Evolutionary conservation across 306 rosid genomes (phyloP).

Genomic region (Glycine soja): DNA sequence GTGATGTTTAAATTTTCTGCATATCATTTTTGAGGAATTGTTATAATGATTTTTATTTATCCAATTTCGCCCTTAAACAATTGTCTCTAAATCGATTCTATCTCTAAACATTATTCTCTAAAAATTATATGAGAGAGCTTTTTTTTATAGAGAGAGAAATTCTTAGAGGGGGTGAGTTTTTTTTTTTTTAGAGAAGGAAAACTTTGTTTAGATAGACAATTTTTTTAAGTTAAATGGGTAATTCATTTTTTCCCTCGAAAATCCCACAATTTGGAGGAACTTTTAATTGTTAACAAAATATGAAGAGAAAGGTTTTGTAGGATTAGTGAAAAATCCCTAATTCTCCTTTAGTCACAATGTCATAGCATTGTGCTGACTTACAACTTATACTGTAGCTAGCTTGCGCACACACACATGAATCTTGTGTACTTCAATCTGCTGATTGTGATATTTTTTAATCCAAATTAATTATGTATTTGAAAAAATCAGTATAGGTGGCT

Average conservation of each 20-base stretch:
- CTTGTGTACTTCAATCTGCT: background rate
- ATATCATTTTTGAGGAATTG: slow-evolving; percentile 19
- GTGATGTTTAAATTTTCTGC: slow-evolving; percentile 18
- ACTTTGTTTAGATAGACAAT: background rate
- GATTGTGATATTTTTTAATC: background rate
- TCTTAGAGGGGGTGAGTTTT: background rate
- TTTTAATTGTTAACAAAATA: slow-evolving; percentile 11
- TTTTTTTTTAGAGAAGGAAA: background rate
- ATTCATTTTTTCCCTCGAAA: background rate
- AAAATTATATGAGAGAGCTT: slow-evolving; percentile 1
- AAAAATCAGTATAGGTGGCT: slow-evolving; percentile 94
- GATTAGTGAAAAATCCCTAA: slow-evolving; percentile 31
- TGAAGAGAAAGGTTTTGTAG: slow-evolving; percentile 14
- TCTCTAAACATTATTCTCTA: background rate
- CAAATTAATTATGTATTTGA: slow-evolving; percentile 38
- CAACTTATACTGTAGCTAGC: slow-evolving; percentile 28
- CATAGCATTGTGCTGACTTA: slow-evolving; percentile 1
- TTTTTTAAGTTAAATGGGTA: slow-evolving; percentile 23
- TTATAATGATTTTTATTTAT: slow-evolving; percentile 3
- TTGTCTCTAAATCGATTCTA: slow-evolving; percentile 10
- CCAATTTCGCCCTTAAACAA: slow-evolving; percentile 8
- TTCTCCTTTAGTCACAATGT: slow-evolving; percentile 29
- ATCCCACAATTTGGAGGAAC: slow-evolving; percentile 8
- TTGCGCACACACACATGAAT: background rate
- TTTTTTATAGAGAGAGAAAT: slow-evolving; percentile 2